These are phyloP conservation scores for Phytophthora citrophthora DNA, from an alignment of 352 stramenopile species.

Conservation along the genomic window DNA sequence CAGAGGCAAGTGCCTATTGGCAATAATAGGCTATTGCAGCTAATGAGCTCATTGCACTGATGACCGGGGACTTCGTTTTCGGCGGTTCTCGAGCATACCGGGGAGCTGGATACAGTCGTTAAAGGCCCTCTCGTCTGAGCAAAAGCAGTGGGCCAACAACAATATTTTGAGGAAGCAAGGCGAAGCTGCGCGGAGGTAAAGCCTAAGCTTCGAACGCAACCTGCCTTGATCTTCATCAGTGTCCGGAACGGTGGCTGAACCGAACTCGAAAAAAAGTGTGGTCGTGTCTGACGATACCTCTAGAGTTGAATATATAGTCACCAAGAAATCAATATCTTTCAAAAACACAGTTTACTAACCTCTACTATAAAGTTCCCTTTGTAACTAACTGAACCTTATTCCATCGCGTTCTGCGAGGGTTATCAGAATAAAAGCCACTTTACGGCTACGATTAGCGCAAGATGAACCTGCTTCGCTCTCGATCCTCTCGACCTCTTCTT, in stretches of 20 bases:
- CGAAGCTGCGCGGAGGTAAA: not conserved
- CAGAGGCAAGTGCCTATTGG: not conserved
- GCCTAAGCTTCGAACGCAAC: not conserved
- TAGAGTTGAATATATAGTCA: not conserved
- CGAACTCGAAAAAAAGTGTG: not conserved
- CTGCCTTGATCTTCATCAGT: not conserved
- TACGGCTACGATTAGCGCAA: slow-evolving; percentile 1
- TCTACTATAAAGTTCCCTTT: too few species aligned
- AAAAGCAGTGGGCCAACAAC: slow-evolving; percentile 1
- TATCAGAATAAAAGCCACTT: not conserved
- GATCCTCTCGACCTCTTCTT: not conserved
- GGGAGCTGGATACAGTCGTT: not conserved
- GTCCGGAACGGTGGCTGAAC: slow-evolving; percentile 1
- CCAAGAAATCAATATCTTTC: too few species aligned
- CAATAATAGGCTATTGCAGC: not conserved
- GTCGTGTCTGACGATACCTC: not conserved
- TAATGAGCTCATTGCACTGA: not conserved
- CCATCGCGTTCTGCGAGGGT: not conserved
- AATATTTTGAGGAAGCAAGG: not conserved
- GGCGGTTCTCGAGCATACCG: not conserved
- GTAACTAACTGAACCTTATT: too few species aligned
- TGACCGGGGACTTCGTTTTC: not conserved
- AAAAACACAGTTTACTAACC: too few species aligned
- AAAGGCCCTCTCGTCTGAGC: not conserved
- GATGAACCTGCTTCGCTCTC: not conserved